A percentile compares a stretch with the other conserved stretches of the same genome.
Conservation (phyloP, 2,329 filamentous ascomycete genomes). For the Pseudocercospora pini-densiflorae region DNA sequence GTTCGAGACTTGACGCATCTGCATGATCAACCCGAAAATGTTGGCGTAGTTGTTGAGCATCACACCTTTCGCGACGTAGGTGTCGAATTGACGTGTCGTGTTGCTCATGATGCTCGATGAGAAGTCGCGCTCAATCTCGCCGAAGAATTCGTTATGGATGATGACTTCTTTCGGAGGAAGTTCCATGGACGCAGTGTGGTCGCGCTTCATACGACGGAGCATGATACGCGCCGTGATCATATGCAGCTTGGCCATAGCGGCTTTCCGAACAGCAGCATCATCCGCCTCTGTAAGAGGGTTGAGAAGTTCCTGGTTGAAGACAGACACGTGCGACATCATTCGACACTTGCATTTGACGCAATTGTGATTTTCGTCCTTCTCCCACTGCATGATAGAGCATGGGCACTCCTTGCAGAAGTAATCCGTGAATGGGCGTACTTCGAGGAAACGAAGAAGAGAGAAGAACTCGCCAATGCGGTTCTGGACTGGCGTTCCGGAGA, state of each 20-base stretch:
- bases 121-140: constrained; percentile 94
- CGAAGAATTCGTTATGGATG: constrained; percentile 94
- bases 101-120: constrained; percentile 95
- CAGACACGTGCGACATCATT: constrained; percentile 71
- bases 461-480: constrained; percentile 48
- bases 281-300: constrained; percentile 68
- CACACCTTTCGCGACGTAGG: constrained; percentile 91
- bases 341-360: constrained; percentile 73
- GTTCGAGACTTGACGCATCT: constrained; percentile 97
- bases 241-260: constrained; percentile 80
- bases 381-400: constrained; percentile 85
- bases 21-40: constrained; percentile 98
- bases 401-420: constrained; percentile 90
- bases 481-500: constrained; percentile 93
- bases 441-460: constrained; percentile 79
- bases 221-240: constrained; percentile 92
- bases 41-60: constrained; percentile 97
- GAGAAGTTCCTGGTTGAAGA: constrained; percentile 93
- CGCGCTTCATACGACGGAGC: constrained; percentile 91
- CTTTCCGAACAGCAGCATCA: constrained; percentile 60
- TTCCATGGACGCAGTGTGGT: constrained; percentile 94
- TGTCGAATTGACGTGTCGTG: constrained; percentile 86
- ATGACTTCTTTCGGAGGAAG: constrained; percentile 92
- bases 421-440: constrained; percentile 84
- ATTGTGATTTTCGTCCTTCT: constrained; percentile 70